Evolutionary conservation across 179 eudicot species (phyloP).

Genomic region (Silene noctiflora): DNA sequence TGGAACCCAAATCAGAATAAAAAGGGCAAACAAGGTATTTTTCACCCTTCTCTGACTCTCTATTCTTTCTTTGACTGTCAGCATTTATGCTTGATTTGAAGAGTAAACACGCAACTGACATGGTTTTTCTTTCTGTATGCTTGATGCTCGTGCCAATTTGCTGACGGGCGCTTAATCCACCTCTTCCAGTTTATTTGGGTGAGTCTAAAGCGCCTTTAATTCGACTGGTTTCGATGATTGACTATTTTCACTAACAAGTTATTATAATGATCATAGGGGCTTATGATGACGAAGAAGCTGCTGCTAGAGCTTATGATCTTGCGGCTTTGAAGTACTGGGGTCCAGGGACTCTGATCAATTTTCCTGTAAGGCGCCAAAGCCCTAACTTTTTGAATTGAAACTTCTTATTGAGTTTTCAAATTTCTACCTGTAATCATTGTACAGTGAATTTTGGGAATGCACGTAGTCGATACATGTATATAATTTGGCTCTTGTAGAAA

Average conservation of each 20-base stretch:
- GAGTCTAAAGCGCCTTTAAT: slow-evolving; percentile 25
- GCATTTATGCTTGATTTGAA: background rate
- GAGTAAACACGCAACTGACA: slow-evolving; percentile 18
- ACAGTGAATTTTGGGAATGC: background rate
- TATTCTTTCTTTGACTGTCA: background rate
- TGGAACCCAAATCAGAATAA: slow-evolving; percentile 99
- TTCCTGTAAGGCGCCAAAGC: slow-evolving; percentile 66
- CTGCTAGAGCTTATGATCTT: slow-evolving; percentile 99
- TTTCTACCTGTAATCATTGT: background rate
- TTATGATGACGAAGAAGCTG: slow-evolving; percentile 99
- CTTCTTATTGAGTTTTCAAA: background rate
- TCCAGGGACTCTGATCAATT: slow-evolving; percentile 97
- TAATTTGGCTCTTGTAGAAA: slow-evolving; percentile 15
- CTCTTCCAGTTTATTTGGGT: slow-evolving; percentile 88
- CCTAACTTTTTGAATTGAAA: slow-evolving; percentile 8
- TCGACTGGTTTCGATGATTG: background rate
- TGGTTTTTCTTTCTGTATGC: slow-evolving; percentile 10
- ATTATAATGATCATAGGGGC: slow-evolving; percentile 50
- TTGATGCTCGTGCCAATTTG: slow-evolving; percentile 13
- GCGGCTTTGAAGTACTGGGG: slow-evolving; percentile 99
- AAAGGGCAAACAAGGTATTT: slow-evolving; percentile 95
- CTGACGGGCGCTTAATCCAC: slow-evolving; percentile 15
- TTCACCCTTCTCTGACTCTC: slow-evolving; percentile 8
- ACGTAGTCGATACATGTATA: background rate
- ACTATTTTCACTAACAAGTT: background rate